Evolutionary conservation across 345 rosid species (phyloP).

Genomic region (Pelargonium nanum): DNA sequence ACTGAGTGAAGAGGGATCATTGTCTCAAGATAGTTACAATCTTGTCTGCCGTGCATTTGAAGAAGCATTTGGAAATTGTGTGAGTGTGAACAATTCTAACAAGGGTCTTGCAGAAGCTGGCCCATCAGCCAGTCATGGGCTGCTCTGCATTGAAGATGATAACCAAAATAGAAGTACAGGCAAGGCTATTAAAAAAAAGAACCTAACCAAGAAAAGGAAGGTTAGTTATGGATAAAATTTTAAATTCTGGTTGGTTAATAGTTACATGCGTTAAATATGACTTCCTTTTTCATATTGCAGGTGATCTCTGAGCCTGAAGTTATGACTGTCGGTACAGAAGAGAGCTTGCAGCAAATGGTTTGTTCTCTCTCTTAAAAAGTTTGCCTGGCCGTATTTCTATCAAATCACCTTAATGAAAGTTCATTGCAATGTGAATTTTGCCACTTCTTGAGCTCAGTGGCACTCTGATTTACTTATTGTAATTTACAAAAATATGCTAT

Average conservation of each 20-base stretch:
- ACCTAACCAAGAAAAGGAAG: conserved; percentile 47
- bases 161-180: conserved; percentile 24
- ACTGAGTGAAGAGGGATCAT: conserved; percentile 47
- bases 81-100: conserved; percentile 28
- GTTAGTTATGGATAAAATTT: conserved; percentile 15
- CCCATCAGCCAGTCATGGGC: conserved; percentile 28
- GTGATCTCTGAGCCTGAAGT: conserved; percentile 35
- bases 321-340: conserved; percentile 30
- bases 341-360: conserved; percentile 55
- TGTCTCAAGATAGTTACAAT: conserved; percentile 40
- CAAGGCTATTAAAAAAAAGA: conserved; percentile 46
- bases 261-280: neutral
- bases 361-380: conserved; percentile 10
- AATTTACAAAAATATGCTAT: no score
- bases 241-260: neutral
- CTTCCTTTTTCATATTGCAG: conserved; percentile 20
- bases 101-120: conserved; percentile 35
- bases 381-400: neutral
- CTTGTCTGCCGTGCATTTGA: conserved; percentile 32
- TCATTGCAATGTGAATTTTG: neutral
- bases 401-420: neutral
- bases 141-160: conserved; percentile 40
- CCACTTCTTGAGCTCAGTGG: no score
- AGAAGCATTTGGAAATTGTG: conserved; percentile 35
- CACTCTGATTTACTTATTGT: no score